These are phyloP conservation scores for Pyrenophora tritici-repentis DNA, from an alignment of 2,329 filamentous ascomycete genomes.

Conservation along the genomic window DNA sequence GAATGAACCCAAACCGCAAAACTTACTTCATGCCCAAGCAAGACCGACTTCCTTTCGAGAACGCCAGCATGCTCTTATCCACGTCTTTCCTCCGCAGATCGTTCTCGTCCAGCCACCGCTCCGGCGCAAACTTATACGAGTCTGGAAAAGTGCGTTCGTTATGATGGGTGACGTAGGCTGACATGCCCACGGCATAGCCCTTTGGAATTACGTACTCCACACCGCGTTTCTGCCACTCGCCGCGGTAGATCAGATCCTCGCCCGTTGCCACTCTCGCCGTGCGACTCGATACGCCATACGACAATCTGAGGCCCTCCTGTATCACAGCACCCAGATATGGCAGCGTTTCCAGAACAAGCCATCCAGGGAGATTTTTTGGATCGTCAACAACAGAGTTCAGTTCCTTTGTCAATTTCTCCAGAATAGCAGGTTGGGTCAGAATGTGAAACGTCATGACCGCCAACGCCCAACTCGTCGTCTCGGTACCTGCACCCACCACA, in stretches of 20 bases:
- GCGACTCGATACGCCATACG: slow-evolving; percentile 33
- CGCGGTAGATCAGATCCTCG: slow-evolving; percentile 29
- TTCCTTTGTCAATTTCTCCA: slow-evolving; percentile 30
- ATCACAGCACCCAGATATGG: slow-evolving; percentile 43
- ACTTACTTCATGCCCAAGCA: slow-evolving; percentile 45
- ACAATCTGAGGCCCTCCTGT: slow-evolving; percentile 38
- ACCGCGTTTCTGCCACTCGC: slow-evolving; percentile 31
- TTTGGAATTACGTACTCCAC: slow-evolving; percentile 28
- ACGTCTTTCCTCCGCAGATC: slow-evolving; percentile 30
- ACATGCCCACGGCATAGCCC: slow-evolving; percentile 35
- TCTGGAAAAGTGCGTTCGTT: slow-evolving; percentile 32
- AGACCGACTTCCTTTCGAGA: slow-evolving; percentile 38
- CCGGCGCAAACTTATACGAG: slow-evolving; percentile 33
- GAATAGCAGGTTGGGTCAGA: slow-evolving; percentile 29
- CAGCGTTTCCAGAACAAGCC: slow-evolving; percentile 30
- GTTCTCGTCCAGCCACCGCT: slow-evolving; percentile 38
- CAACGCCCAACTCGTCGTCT: slow-evolving; percentile 40
- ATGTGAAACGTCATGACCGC: slow-evolving; percentile 37
- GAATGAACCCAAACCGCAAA: neutral
- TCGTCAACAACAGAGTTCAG: slow-evolving; percentile 25
- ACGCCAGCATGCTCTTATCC: slow-evolving; percentile 36
- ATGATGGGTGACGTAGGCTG: slow-evolving; percentile 31
- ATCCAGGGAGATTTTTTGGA: slow-evolving; percentile 19
- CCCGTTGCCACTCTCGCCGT: slow-evolving; percentile 32
- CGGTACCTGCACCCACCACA: slow-evolving; percentile 42